Conservation (phyloP, 345 rosid genomes). For the Hevea brasiliensis region DNA sequence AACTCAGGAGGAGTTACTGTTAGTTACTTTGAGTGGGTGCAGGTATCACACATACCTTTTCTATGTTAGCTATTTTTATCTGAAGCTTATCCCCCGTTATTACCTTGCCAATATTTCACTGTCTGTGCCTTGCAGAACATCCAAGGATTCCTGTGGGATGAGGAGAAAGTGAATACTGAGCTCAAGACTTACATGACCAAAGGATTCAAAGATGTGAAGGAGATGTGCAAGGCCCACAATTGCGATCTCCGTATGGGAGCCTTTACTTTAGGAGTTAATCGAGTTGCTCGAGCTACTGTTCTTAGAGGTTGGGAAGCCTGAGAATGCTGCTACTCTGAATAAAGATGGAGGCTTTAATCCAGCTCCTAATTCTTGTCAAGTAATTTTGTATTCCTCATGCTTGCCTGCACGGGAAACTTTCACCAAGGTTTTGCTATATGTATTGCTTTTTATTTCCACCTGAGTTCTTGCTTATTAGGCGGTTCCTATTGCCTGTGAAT, state of each 20-base stretch:
- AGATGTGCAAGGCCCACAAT: slow-evolving; percentile 76
- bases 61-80: neutral
- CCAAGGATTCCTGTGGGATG: slow-evolving; percentile 99
- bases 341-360: slow-evolving; percentile 17
- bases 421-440: slow-evolving; percentile 12
- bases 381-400: slow-evolving; percentile 1
- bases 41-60: slow-evolving; percentile 42
- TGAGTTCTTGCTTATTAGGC: neutral
- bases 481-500: neutral
- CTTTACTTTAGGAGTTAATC: slow-evolving; percentile 92
- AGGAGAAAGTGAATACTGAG: slow-evolving; percentile 80
- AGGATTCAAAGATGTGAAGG: slow-evolving; percentile 77
- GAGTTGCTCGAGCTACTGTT: slow-evolving; percentile 84
- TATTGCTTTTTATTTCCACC: slow-evolving; percentile 5
- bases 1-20: slow-evolving; percentile 98
- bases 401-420: slow-evolving; percentile 7
- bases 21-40: slow-evolving; percentile 99
- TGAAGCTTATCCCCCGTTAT: neutral
- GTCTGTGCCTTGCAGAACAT: slow-evolving; percentile 58
- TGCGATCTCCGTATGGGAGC: slow-evolving; percentile 99
- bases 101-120: neutral
- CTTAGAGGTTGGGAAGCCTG: slow-evolving; percentile 94
- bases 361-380: slow-evolving; percentile 15
- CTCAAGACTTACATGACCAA: slow-evolving; percentile 74
- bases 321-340: slow-evolving; percentile 27